A percentile compares a stretch with the other conserved stretches of the same genome.
Evolutionary conservation across 768 basidiomycete genomes (phyloP).

Genomic region (Phlebiopsis gigantea): DNA sequence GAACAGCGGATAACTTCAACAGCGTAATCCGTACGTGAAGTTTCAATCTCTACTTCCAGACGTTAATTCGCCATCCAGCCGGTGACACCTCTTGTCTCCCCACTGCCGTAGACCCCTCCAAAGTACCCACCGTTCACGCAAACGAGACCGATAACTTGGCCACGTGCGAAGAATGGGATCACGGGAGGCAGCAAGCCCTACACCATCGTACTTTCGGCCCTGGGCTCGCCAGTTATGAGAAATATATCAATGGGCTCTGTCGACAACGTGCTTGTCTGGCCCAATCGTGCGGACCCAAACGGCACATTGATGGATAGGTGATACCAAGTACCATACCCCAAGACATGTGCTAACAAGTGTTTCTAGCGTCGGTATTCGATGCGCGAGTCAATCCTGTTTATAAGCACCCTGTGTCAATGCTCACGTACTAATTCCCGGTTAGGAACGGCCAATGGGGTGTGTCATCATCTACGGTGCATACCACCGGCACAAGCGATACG

Average conservation of each 20-base stretch:
- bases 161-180: constrained; percentile 47
- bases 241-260: constrained; percentile 34
- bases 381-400: constrained; percentile 8
- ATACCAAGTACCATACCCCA: too few species aligned
- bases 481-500: constrained; percentile 26
- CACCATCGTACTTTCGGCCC: constrained; percentile 34
- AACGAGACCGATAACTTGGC: constrained; percentile 33
- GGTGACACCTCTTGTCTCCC: constrained; percentile 24
- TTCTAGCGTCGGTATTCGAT: constrained; percentile 30
- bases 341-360: constrained; percentile 2
- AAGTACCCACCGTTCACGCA: constrained; percentile 30
- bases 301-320: constrained; percentile 36
- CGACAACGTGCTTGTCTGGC: constrained; percentile 37
- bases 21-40: neutral
- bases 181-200: constrained; percentile 42
- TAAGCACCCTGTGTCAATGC: too few species aligned
- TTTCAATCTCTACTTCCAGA: neutral
- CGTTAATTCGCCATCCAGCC: constrained; percentile 16
- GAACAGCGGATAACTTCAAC: constrained; percentile 24
- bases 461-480: constrained; percentile 16
- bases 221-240: constrained; percentile 34
- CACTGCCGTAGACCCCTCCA: constrained; percentile 13
- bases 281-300: constrained; percentile 36
- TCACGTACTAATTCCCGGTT: constrained; percentile 4
- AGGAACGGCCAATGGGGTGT: constrained; percentile 37